Evolutionary conservation across 179 eudicot genomes (phyloP).

Genomic region (Sideroxylon spinosum): DNA sequence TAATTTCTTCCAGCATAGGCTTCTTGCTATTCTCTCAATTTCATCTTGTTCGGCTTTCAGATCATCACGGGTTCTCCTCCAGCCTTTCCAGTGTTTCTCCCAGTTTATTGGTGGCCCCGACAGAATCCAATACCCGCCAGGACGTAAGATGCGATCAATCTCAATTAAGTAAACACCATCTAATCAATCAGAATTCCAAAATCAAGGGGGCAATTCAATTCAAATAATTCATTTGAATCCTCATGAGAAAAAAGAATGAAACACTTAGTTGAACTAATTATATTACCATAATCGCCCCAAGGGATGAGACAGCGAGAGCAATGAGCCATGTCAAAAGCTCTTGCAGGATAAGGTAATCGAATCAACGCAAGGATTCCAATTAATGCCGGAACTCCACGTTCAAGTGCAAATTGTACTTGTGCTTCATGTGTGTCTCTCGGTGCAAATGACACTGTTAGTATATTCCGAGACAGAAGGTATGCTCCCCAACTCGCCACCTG

Average conservation of each 20-base stretch:
- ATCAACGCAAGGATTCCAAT: conserved; percentile 61
- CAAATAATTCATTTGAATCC: background rate
- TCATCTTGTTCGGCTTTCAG: conserved; percentile 43
- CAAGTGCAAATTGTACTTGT: conserved; percentile 74
- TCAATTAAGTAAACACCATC: conserved; percentile 73
- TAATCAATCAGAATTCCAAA: conserved; percentile 20
- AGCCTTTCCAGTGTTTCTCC: conserved; percentile 60
- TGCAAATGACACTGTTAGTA: conserved; percentile 66
- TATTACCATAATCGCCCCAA: conserved; percentile 61
- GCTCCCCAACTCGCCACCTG: conserved; percentile 49
- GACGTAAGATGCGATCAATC: conserved; percentile 64
- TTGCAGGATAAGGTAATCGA: conserved; percentile 76
- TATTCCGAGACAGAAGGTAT: conserved; percentile 54
- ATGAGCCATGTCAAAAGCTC: conserved; percentile 46
- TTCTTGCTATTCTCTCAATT: conserved; percentile 54
- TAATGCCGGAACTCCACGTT: conserved; percentile 68
- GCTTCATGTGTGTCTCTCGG: conserved; percentile 61
- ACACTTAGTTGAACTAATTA: too few relatives aligned
- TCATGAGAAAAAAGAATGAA: too few relatives aligned
- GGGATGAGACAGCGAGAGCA: conserved; percentile 87
- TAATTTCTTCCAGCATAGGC: conserved; percentile 75
- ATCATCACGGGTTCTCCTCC: conserved; percentile 50
- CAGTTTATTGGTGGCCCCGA: conserved; percentile 87
- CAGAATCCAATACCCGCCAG: conserved; percentile 81
- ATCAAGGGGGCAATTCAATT: background rate